Evolutionary conservation across 1,284 basidiomycete genomes (phyloP).

Genomic region (Meira miltonrushii): DNA sequence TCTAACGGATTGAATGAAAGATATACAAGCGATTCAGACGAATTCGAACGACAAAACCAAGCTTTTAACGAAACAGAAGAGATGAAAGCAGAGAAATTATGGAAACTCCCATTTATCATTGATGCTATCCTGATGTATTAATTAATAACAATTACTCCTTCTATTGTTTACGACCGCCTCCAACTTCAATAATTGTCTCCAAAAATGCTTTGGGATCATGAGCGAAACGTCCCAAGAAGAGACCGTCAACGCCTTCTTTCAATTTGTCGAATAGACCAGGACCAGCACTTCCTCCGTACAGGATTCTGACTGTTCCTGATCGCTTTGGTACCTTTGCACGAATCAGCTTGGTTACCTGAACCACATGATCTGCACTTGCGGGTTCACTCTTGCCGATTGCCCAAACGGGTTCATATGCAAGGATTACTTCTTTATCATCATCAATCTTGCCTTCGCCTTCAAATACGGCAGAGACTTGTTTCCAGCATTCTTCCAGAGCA

Average conservation of each 20-base stretch:
- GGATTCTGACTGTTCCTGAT: constrained; percentile 23
- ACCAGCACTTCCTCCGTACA: constrained; percentile 45
- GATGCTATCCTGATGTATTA: constrained; percentile 8
- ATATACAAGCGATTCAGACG: background rate
- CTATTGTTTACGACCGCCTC: constrained; percentile 9
- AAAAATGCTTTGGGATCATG: constrained; percentile 39
- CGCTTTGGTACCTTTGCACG: constrained; percentile 18
- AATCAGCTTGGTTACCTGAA: constrained; percentile 40
- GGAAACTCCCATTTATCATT: background rate
- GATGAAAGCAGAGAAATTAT: background rate
- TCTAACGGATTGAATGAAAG: background rate
- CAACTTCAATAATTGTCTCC: constrained; percentile 36
- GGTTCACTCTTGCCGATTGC: constrained; percentile 42
- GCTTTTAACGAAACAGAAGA: background rate
- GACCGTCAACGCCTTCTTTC: constrained; percentile 39
- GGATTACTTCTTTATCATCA: constrained; percentile 22
- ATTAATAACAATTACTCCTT: background rate
- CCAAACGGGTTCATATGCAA: constrained; percentile 49
- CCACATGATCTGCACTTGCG: constrained; percentile 38
- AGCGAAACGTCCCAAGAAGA: constrained; percentile 45
- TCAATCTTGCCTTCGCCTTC: constrained; percentile 5
- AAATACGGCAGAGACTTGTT: constrained; percentile 33
- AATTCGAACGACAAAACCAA: background rate
- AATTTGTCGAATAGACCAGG: constrained; percentile 40
- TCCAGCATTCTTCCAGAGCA: constrained; percentile 41